Conservation (phyloP, 768 basidiomycete genomes). For the Termitomyces sp. region DNA sequence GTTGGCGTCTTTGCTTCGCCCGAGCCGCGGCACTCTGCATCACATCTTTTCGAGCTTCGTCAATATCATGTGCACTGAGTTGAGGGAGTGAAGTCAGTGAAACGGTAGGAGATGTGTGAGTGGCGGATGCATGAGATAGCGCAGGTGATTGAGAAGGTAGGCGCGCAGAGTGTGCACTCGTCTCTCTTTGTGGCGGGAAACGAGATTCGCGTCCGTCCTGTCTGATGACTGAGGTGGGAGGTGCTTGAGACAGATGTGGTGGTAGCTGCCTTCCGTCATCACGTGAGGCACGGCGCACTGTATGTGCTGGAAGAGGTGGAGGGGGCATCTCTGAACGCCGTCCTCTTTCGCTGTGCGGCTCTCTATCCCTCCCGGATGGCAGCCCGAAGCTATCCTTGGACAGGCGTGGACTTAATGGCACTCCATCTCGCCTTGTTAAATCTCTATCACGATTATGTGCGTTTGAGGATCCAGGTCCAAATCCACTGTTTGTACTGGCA, state of each 20-base stretch:
- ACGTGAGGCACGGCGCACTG: slow-evolving; percentile 25
- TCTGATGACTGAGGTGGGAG: slow-evolving; percentile 20
- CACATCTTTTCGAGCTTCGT: slow-evolving; percentile 62
- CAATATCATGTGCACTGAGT: slow-evolving; percentile 40
- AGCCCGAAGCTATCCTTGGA: slow-evolving; percentile 22
- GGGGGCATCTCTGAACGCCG: slow-evolving; percentile 47
- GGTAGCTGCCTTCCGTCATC: slow-evolving; percentile 49
- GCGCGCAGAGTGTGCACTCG: slow-evolving; percentile 20
- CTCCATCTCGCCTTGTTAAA: slow-evolving; percentile 27
- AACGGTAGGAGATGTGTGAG: slow-evolving; percentile 29
- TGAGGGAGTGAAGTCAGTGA: slow-evolving; percentile 25
- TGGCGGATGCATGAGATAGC: slow-evolving; percentile 34
- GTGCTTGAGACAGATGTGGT: slow-evolving; percentile 44
- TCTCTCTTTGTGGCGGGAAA: slow-evolving; percentile 21
- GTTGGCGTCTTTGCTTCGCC: slow-evolving; percentile 71
- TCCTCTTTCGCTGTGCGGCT: slow-evolving; percentile 26
- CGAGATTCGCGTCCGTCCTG: slow-evolving; percentile 36
- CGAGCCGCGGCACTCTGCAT: slow-evolving; percentile 87
- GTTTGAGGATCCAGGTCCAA: slow-evolving; percentile 16
- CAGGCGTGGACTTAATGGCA: slow-evolving; percentile 31
- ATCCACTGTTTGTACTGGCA: slow-evolving; percentile 18
- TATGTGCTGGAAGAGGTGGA: slow-evolving; percentile 38
- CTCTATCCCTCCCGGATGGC: slow-evolving; percentile 22
- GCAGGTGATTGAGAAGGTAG: slow-evolving; percentile 39
- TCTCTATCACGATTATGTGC: slow-evolving; percentile 21